These are phyloP conservation scores for Scedosporium minutisporum DNA, from an alignment of 2,329 filamentous ascomycete species.

Conservation along the genomic window DNA sequence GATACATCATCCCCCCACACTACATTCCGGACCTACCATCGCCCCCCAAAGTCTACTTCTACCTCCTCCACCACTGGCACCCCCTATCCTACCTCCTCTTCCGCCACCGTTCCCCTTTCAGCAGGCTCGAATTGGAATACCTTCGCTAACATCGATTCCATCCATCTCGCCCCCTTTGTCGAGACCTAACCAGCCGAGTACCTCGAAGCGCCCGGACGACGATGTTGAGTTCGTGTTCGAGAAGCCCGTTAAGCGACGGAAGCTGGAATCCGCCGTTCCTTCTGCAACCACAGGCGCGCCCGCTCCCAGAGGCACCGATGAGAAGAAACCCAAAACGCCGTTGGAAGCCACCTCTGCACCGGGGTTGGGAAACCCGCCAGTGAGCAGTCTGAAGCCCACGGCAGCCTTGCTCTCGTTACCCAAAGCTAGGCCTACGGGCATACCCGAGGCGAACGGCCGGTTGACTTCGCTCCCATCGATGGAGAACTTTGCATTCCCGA, in stretches of 20 bases:
- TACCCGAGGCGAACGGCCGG: background rate
- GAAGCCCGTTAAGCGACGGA: constrained; percentile 29
- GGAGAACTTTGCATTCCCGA: constrained; percentile 21
- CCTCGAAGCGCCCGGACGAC: constrained; percentile 24
- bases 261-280: background rate
- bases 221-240: constrained; percentile 35
- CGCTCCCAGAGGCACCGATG: background rate
- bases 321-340: background rate
- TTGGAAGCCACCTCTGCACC: background rate
- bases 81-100: background rate
- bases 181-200: background rate
- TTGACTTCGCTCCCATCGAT: constrained; percentile 19
- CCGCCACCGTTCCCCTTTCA: background rate
- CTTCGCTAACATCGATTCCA: background rate
- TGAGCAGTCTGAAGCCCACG: background rate
- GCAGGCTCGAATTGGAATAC: background rate
- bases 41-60: background rate
- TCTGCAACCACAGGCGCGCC: background rate
- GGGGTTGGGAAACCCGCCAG: background rate
- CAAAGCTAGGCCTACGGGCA: background rate
- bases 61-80: background rate
- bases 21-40: background rate
- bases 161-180: background rate
- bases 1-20: background rate
- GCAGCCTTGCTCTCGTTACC: background rate